Evolutionary conservation across 139 green algal genomes (phyloP).

Genomic region (Tetradesmus lagerheimii): DNA sequence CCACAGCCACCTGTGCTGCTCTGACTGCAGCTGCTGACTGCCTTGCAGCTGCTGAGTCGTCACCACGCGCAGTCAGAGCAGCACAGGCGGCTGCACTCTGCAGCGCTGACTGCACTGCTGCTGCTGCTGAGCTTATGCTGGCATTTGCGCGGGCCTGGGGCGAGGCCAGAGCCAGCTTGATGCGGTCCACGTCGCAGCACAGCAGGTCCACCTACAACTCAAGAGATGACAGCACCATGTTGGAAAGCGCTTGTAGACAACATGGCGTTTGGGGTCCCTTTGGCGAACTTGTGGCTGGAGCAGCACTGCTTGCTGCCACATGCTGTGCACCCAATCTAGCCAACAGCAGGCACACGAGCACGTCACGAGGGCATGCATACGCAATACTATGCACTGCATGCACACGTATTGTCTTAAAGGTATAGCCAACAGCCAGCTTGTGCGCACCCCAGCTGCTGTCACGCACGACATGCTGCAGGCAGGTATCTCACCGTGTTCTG

Average conservation of each 20-base stretch:
- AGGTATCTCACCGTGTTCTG: slow-evolving; percentile 2
- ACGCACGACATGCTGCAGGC: too few species aligned
- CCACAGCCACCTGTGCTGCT: not conserved
- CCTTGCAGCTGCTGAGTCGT: not conserved
- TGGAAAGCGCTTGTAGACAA: too few species aligned
- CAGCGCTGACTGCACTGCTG: not conserved
- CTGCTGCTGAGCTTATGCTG: not conserved
- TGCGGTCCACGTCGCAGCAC: not conserved
- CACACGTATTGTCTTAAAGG: too few species aligned
- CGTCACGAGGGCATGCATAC: too few species aligned
- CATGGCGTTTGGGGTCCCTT: too few species aligned
- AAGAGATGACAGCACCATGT: not conserved
- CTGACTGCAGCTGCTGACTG: not conserved
- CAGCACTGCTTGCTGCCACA: too few species aligned
- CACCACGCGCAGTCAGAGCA: not conserved
- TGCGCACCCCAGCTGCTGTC: too few species aligned
- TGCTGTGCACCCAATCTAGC: too few species aligned
- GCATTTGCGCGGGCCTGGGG: not conserved
- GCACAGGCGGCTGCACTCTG: not conserved
- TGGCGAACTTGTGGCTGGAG: too few species aligned
- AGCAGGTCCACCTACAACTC: not conserved
- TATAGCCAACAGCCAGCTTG: too few species aligned
- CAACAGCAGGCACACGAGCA: too few species aligned
- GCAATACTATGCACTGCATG: too few species aligned
- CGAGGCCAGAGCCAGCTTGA: not conserved